Base-by-base conservation (phyloP, 225 moss, liverwort and hornwort species). In the Takakia lepidozioides region DNA sequence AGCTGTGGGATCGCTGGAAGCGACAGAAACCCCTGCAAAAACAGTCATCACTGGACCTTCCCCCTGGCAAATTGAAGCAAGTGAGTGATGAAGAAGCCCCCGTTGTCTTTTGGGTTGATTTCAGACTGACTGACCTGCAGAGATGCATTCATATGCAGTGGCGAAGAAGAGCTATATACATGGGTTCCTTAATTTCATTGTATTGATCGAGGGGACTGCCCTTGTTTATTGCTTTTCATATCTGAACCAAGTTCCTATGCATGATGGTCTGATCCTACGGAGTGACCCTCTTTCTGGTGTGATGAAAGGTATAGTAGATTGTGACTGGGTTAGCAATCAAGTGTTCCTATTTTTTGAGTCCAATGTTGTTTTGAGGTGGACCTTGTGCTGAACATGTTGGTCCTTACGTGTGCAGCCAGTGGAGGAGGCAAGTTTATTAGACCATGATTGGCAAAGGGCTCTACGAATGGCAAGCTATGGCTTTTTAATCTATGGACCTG, bases 391-490 rank as follows among this genome's bases (percentile, higher is more conserved):
- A 17, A 29, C 46, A 47, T 54, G 48, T 19, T 19, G 54, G 20
- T 44, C 17, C 74, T 74, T 73, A 74, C 74, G 63, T 38, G 51
- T 80, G 68, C 83, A 88, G 87, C 69, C 67, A 54, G 26, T 76
- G 49, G 67, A 51, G 14, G 80, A 80, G 43, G 69, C 65, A 48
- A 73, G 21, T 38, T 66, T 76, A 0, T 75, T 88, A 83, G 54
- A 71, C 58, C 85, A 91, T 51, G 98, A 98, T 62, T 87, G 83
- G 87, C 64, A 63, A 49, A 73, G 91, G 60, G 65, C 98, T 2
- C 54, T 76, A 32, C 80, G 98, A 43, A 98, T 98, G 98, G 82
- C 69, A 27, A 78, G 87, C 60, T 98, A 98, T 28, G 91, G 91
- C 8, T 87, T 98, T 63, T 48, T 87, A 0, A 66, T 91, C 8